Evolutionary conservation across 139 green algal genomes (phyloP), one percentile per base, ranked within the genome.

Genomic region (Tetradesmus lagerheimii): DNA sequence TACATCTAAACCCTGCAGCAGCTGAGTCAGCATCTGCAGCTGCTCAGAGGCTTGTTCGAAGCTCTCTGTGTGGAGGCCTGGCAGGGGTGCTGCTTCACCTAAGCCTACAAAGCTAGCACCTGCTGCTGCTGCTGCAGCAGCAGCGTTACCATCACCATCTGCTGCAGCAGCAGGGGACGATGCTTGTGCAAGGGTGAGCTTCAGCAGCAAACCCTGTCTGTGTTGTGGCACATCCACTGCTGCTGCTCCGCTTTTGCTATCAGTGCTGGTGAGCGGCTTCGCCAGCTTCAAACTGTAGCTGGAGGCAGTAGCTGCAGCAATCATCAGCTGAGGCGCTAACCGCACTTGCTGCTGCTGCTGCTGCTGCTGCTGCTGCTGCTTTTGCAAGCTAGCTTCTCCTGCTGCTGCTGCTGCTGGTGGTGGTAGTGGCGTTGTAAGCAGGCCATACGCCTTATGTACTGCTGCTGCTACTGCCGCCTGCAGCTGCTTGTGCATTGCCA

Each of bases 61-160:
- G 1, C 38, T 91, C 93, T 99, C 97, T 2, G 6, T 31, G 87
- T 99, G 97, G 78, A 99, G 92, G 0, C 97, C 97, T 31, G 95
- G 95, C 82, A 99, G 93, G 2, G 98, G 97, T 0, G 97, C 94
- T 23, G 96, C 91, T 89, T 99, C 97, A 1, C 96, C 96, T 64
- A 95, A 35, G 15, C 94, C 96, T n/a, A 62, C 12, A 27, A 80
- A 53, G 57, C 57, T 71, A 31, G 57, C 25, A 86, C 27, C 31
- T 27, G 77, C 62, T 41, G 25, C 11, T 71, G n/a, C 84, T 91
- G 83, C 67, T 77, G 82, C 62, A 0, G 66, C 47, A 1, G 43
- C 6, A 4, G 39, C 27, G 29, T 6, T 23, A 23, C 15, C 37
- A 25, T 14, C 86, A 27, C 53, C 74, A 89, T 78, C 45, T 67